A percentile compares a stretch with the other conserved stretches of the same genome.
phyloP scores from a whole-genome alignment of 2,329 filamentous ascomycete genomes.

The Xylariaceae sp. region DNA sequence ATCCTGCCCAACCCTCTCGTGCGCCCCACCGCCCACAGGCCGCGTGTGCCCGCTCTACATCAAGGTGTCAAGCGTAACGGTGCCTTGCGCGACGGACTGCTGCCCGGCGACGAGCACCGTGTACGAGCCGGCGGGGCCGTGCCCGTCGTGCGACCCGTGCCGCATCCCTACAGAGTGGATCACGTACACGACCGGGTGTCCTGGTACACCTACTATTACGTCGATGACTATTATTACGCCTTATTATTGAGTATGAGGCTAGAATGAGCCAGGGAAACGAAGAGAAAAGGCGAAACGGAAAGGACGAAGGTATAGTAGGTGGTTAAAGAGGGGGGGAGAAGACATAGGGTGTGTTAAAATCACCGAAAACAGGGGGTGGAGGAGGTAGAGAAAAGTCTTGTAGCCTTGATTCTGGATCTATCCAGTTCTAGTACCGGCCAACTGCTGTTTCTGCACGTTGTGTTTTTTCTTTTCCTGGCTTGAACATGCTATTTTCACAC shows the following conservation, averaged over 20 bases:
- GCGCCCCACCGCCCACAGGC: constrained; percentile 28
- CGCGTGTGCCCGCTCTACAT: constrained; percentile 41
- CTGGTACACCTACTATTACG: constrained; percentile 30
- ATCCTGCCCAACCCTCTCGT: constrained; percentile 34
- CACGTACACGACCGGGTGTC: constrained; percentile 39
- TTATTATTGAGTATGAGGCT: constrained; percentile 14
- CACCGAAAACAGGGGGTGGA: no score
- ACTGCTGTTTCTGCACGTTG: neutral
- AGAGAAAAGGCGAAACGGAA: neutral
- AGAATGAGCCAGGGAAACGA: neutral
- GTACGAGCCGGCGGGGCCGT: constrained; percentile 28
- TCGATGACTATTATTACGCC: constrained; percentile 29
- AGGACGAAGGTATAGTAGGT: no score
- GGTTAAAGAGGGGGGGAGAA: no score
- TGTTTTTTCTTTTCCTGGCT: constrained; percentile 12
- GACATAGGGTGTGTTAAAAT: no score
- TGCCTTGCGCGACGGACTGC: constrained; percentile 47
- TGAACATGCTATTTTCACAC: no score
- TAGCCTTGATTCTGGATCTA: constrained; percentile 19
- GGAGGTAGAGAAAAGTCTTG: neutral
- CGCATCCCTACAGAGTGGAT: constrained; percentile 36
- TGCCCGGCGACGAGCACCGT: constrained; percentile 45
- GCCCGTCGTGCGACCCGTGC: constrained; percentile 38
- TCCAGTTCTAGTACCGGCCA: constrained; percentile 25
- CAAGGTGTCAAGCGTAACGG: constrained; percentile 40